Evolutionary conservation across 2,329 filamentous ascomycete species (phyloP).

Genomic region (Thielaviopsis musarum): DNA sequence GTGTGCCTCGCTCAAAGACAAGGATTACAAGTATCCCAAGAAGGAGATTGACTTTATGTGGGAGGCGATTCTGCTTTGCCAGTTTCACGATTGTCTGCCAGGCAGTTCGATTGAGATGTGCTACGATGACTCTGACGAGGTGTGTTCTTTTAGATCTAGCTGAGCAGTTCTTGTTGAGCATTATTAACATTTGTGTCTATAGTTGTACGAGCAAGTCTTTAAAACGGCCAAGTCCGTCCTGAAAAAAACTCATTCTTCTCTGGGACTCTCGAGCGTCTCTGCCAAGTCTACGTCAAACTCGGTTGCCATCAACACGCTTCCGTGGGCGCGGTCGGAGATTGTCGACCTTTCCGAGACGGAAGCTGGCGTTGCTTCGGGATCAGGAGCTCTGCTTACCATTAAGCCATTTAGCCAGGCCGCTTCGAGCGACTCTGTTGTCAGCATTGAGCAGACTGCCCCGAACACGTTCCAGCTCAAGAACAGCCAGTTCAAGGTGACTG

Average conservation of each 20-base stretch:
- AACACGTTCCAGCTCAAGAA: slow-evolving; percentile 69
- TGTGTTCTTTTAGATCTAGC: slow-evolving; percentile 24
- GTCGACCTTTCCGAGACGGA: slow-evolving; percentile 41
- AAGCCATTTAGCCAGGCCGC: slow-evolving; percentile 30
- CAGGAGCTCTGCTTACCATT: slow-evolving; percentile 34
- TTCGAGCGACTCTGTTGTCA: slow-evolving; percentile 31
- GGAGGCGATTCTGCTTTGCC: slow-evolving; percentile 80
- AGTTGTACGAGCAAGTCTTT: slow-evolving; percentile 73
- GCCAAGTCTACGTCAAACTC: slow-evolving; percentile 29
- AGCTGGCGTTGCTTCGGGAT: slow-evolving; percentile 39
- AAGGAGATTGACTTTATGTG: slow-evolving; percentile 90
- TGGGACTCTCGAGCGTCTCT: slow-evolving; percentile 40
- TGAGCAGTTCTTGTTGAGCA: background rate
- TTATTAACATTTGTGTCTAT: slow-evolving; percentile 15
- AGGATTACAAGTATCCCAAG: slow-evolving; percentile 77
- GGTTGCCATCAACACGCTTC: slow-evolving; percentile 66
- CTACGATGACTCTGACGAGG: slow-evolving; percentile 84
- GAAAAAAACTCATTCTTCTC: slow-evolving; percentile 47
- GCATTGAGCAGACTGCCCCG: slow-evolving; percentile 29
- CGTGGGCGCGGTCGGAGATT: slow-evolving; percentile 67
- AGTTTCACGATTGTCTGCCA: slow-evolving; percentile 94
- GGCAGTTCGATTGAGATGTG: slow-evolving; percentile 96
- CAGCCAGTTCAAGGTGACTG: slow-evolving; percentile 52
- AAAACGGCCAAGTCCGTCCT: slow-evolving; percentile 56
- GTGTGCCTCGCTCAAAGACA: slow-evolving; percentile 57